Base-by-base conservation (phyloP, 2,329 filamentous ascomycete species). In the Neonectria magnoliae region DNA sequence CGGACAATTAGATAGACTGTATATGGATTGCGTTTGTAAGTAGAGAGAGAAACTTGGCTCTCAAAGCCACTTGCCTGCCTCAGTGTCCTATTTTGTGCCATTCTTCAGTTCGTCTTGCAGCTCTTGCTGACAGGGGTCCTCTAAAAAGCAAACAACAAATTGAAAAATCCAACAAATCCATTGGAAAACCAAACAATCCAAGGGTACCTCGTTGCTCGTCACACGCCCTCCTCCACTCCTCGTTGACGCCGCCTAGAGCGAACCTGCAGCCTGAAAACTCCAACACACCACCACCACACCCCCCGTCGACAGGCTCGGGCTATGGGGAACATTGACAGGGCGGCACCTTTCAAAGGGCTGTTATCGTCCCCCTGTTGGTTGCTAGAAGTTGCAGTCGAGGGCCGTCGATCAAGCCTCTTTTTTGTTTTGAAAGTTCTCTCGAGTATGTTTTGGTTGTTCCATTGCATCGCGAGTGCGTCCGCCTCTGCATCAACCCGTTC, bases 211-310 rank as follows among this genome's bases (percentile, higher is more conserved):
- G 16, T 16, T 13, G 44, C 33, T 44, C n/a, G 42, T 48, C 41
- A 57, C 59, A 62, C 53, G 41, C 59, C 59, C 45, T 44, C 44
- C 36, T 41, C 57, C n/a, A 41, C 50, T 27, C 57, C 27, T 22
- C 48, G 56, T 59, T 47, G 33, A 59, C 36, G 36, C 41, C 27
- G 27, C 45, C 48, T 50, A 20, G 57, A 60, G 33, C 38, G 57
- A 60, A 41, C 27, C 51, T 50, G 57, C 50, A 60, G 47, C 20
- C 42, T 6, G 29, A 29, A 29, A 11, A 33, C 11, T n/a, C 29
- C n/a, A n/a, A 13, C 29, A 51, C 45, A 50, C 48, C 29, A 54
- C 57, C 27, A 36, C 18, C 29, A 45, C 50, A n/a, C 36, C 59
- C 59, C 57, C 51, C 44, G 31, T 55, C 59, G 27, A 44, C 59